Conservation (phyloP, 2,329 filamentous ascomycete species). For the Lanzia echinophila region DNA sequence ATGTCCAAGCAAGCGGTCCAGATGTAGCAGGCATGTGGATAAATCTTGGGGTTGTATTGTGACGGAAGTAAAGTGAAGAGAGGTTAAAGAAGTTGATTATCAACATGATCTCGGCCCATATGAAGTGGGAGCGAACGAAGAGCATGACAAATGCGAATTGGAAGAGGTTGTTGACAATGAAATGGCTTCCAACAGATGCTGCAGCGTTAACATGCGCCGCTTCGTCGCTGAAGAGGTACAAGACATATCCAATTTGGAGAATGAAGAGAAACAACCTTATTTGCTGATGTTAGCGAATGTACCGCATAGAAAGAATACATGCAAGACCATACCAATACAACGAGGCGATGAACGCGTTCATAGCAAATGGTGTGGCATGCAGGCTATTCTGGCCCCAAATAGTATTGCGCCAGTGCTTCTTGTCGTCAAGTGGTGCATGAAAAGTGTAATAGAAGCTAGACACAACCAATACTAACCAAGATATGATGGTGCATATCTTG, state of each 20-base stretch:
- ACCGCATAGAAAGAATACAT: background rate
- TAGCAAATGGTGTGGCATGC: conserved; percentile 65
- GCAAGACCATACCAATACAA: conserved; percentile 65
- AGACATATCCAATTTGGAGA: conserved; percentile 69
- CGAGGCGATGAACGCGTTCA: conserved; percentile 57
- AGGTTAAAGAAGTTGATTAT: conserved; percentile 80
- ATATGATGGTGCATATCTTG: conserved; percentile 66
- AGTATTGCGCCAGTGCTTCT: conserved; percentile 46
- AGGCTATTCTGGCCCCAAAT: conserved; percentile 70
- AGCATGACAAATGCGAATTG: conserved; percentile 78
- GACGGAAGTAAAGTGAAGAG: conserved; percentile 70
- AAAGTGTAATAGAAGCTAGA: conserved; percentile 69
- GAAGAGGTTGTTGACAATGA: conserved; percentile 78
- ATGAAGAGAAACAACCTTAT: conserved; percentile 65
- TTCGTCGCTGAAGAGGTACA: conserved; percentile 66
- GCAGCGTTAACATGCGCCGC: conserved; percentile 58
- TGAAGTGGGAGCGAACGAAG: conserved; percentile 70
- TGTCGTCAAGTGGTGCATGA: conserved; percentile 53
- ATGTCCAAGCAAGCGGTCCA: conserved; percentile 77
- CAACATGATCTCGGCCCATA: conserved; percentile 68
- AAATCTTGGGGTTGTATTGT: conserved; percentile 62
- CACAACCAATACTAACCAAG: conserved; percentile 68
- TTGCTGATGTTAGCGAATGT: background rate
- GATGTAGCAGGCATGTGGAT: conserved; percentile 72
- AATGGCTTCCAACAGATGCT: conserved; percentile 74